Evolutionary conservation across 257 asterid genomes (phyloP).

Genomic region (Coffea canephora): DNA sequence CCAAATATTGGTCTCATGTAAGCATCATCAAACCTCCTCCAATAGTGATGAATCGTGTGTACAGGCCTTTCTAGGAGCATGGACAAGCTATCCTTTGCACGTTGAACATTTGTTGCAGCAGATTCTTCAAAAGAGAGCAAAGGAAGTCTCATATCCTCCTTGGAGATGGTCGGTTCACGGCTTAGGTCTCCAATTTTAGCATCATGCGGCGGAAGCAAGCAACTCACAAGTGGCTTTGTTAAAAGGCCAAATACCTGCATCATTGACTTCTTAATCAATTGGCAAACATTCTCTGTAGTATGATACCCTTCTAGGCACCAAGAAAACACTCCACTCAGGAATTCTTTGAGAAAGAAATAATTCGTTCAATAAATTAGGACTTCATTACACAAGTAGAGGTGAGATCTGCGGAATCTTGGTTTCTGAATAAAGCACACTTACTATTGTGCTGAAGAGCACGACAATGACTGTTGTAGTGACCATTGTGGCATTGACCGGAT

Average conservation of each 20-base stretch:
- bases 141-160: slow-evolving; percentile 75
- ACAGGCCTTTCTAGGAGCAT: slow-evolving; percentile 84
- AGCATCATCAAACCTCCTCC: slow-evolving; percentile 81
- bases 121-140: slow-evolving; percentile 84
- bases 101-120: slow-evolving; percentile 52
- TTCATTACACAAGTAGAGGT: too few species aligned
- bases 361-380: too few species aligned
- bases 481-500: slow-evolving; percentile 67
- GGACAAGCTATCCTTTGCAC: slow-evolving; percentile 68
- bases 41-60: slow-evolving; percentile 69
- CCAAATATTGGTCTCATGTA: slow-evolving; percentile 91
- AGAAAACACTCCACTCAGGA: background rate
- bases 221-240: slow-evolving; percentile 67
- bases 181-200: slow-evolving; percentile 29
- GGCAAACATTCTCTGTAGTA: background rate
- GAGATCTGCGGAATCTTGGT: background rate
- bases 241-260: slow-evolving; percentile 80
- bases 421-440: slow-evolving; percentile 32
- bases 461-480: slow-evolving; percentile 62
- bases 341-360: background rate
- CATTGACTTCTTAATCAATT: background rate
- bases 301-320: background rate
- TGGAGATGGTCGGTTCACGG: slow-evolving; percentile 57
- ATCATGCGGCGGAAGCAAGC: slow-evolving; percentile 52
- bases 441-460: slow-evolving; percentile 78